Evolutionary conservation across 2,329 filamentous ascomycete genomes (phyloP).

Genomic region (Diplodia seriata): DNA sequence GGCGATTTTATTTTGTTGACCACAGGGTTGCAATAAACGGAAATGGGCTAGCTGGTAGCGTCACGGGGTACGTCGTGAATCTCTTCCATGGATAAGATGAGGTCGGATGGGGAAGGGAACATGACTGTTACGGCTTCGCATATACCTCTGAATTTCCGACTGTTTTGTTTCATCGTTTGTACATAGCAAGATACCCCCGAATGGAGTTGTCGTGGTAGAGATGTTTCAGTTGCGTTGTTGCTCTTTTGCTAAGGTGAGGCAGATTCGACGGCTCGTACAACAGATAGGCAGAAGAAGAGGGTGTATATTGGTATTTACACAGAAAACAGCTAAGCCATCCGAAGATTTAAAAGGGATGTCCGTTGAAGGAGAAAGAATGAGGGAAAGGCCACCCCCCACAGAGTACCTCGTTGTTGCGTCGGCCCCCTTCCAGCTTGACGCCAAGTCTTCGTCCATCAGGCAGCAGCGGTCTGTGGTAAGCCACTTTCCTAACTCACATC

Average conservation of each 20-base stretch:
- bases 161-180: neutral
- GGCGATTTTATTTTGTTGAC: neutral
- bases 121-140: neutral
- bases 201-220: neutral
- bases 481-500: neutral
- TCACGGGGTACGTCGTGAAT: neutral
- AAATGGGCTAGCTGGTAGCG: neutral
- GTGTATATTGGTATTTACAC: slow-evolving; percentile 24
- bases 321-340: neutral
- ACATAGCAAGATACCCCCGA: neutral
- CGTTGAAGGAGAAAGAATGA: neutral
- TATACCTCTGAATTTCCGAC: neutral
- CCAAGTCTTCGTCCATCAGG: slow-evolving; percentile 8
- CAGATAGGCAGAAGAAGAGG: neutral
- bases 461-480: neutral
- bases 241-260: neutral
- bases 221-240: neutral
- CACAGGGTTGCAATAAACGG: neutral
- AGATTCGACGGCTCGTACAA: neutral
- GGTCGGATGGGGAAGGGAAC: neutral
- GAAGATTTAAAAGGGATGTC: neutral
- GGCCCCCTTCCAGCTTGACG: neutral
- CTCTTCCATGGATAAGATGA: neutral
- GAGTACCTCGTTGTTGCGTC: neutral
- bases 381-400: neutral